Conservation (phyloP, 2,329 filamentous ascomycete species). For the Pseudocercospora fuligena region DNA sequence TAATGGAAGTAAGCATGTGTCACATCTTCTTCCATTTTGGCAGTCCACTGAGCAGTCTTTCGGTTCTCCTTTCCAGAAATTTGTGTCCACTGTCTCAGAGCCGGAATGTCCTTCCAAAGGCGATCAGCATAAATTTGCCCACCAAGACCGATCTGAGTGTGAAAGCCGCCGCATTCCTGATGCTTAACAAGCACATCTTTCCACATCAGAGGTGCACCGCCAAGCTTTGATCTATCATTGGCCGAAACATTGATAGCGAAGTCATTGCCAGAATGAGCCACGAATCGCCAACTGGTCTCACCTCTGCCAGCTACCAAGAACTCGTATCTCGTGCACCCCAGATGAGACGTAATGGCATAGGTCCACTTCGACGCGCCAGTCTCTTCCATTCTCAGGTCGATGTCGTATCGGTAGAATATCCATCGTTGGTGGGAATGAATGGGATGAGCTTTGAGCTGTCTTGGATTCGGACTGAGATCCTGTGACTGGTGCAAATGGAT, state of each 20-base stretch:
- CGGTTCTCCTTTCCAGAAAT: slow-evolving; percentile 92
- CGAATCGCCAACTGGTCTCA: slow-evolving; percentile 93
- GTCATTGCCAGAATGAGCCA: slow-evolving; percentile 95
- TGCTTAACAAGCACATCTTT: slow-evolving; percentile 98
- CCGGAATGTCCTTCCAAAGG: slow-evolving; percentile 92
- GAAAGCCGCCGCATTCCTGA: slow-evolving; percentile 92
- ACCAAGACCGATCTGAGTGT: slow-evolving; percentile 87
- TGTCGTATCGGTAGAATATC: slow-evolving; percentile 94
- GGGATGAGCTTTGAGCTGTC: slow-evolving; percentile 78
- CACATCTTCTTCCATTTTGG: slow-evolving; percentile 92
- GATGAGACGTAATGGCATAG: slow-evolving; percentile 94
- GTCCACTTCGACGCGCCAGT: slow-evolving; percentile 82
- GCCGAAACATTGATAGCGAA: slow-evolving; percentile 87
- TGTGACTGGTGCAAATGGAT: slow-evolving; percentile 92
- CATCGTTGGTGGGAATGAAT: slow-evolving; percentile 92
- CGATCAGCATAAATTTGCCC: slow-evolving; percentile 96
- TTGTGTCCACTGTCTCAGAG: slow-evolving; percentile 91
- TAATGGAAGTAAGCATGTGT: slow-evolving; percentile 98
- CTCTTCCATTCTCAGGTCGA: slow-evolving; percentile 90
- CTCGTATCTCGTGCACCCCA: slow-evolving; percentile 97
- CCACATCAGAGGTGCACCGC: slow-evolving; percentile 96
- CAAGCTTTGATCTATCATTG: slow-evolving; percentile 81
- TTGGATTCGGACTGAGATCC: slow-evolving; percentile 87
- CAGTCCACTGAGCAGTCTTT: slow-evolving; percentile 89
- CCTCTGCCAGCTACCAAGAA: slow-evolving; percentile 90